A percentile compares a stretch with the other conserved stretches of the same genome.
Evolutionary conservation across 2,329 filamentous ascomycete species (phyloP).

Genomic region (Blumeriella jaapii): DNA sequence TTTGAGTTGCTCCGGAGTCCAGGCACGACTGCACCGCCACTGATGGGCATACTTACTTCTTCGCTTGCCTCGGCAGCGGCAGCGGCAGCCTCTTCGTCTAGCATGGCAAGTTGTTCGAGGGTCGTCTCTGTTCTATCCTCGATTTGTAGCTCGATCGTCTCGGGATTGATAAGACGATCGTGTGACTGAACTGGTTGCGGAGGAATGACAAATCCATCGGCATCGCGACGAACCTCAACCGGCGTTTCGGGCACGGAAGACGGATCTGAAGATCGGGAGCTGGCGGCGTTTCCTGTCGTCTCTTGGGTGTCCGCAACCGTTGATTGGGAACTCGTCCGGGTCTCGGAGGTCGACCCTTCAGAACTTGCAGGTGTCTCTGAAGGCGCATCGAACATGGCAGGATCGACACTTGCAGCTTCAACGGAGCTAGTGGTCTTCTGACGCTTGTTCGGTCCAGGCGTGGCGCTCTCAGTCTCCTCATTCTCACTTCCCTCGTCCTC

Average conservation of each 20-base stretch:
- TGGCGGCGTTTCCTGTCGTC: not conserved
- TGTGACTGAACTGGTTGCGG: constrained; percentile 29
- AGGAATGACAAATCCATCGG: constrained; percentile 59
- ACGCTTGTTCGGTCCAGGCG: constrained; percentile 14
- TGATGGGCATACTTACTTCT: not conserved
- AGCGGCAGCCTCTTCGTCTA: constrained; percentile 7
- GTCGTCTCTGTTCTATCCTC: constrained; percentile 16
- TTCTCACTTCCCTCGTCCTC: constrained; percentile 14
- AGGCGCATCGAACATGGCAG: too few relatives aligned
- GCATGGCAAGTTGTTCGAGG: constrained; percentile 29
- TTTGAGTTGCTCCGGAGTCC: constrained; percentile 3
- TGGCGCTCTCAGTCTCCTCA: constrained; percentile 3
- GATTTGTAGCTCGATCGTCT: constrained; percentile 14
- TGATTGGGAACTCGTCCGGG: not conserved
- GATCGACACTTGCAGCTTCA: not conserved
- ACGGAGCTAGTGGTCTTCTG: constrained; percentile 14
- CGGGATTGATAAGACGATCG: constrained; percentile 10
- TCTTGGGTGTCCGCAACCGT: too few relatives aligned
- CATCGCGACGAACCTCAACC: constrained; percentile 40
- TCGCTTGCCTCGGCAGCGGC: constrained; percentile 8
- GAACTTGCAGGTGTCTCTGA: too few relatives aligned
- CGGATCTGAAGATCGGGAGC: not conserved
- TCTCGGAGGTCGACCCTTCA: not conserved
- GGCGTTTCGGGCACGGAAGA: constrained; percentile 5
- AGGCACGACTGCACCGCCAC: not conserved